Evolutionary conservation across 129 eudicot species (phyloP), one percentile per base, ranked within the genome.

Genomic region (Scalesia atractyloides): DNA sequence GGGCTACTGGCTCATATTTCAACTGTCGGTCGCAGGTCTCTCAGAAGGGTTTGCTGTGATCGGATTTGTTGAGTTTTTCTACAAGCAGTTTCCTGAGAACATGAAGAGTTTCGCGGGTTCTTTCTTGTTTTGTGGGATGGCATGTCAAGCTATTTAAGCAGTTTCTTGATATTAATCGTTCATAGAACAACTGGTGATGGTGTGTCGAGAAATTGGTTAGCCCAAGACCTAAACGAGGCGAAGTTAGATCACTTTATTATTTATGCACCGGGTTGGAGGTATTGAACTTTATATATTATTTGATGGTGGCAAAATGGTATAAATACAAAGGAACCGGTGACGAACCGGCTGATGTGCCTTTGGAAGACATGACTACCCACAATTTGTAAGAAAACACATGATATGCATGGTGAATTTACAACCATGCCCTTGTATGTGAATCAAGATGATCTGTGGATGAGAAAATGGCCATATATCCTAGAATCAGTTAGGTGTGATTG

Each of bases 191-290:
- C 85, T 7, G 37, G 74, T 22, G 74, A 79, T 7, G 49, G 65
- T 15, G 75, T 73, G 43, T 30, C 79, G 7, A 71, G 33, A 9
- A 83, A 78, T 16, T 89, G 96, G 96, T 56, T 89, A 56, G 85
- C 96, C 0, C 85, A 89, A 37, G 96, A 89, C 60, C 68, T 86
- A 9, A 89, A 89, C 65, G 79, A 83, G 79, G 96, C 84, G 50
- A 86, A 82, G 76, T 65, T 89, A 54, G 91, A 86, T 54, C 34
- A 85, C 68, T 89, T 30, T 89, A 81, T 60, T 86, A 76, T 71
- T 30, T 84, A 18, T 19, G 74, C 39, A 81, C 70, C 12, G 91
- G 59, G 17, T 44, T 86, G 36, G 83, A 75, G 67, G 69, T 67
- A 0, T 47, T 86, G 9, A 89, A 89, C 70, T 51, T 83, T 53